Evolutionary conservation across 2,329 filamentous ascomycete species (phyloP).

Genomic region (Alternaria consortialis): DNA sequence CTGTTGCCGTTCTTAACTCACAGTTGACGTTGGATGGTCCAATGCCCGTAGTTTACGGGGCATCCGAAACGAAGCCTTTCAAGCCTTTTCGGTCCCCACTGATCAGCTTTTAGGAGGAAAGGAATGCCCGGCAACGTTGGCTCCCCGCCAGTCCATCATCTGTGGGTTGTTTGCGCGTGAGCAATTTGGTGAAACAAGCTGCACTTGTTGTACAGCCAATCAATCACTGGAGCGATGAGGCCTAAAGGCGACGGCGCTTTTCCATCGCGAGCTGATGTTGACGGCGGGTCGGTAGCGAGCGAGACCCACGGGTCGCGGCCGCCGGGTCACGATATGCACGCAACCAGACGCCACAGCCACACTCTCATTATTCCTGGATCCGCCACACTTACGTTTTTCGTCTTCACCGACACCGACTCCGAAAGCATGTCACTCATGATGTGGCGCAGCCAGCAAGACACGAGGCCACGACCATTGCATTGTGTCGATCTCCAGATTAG

Average conservation of each 20-base stretch:
- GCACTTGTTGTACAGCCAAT: slow-evolving; percentile 19
- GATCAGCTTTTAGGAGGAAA: slow-evolving; percentile 14
- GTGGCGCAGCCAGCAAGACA: slow-evolving; percentile 28
- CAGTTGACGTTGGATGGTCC: slow-evolving; percentile 9
- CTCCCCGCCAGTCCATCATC: slow-evolving; percentile 12
- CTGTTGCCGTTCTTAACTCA: slow-evolving; percentile 2
- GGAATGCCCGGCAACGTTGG: slow-evolving; percentile 3
- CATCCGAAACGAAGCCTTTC: slow-evolving; percentile 23
- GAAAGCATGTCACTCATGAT: slow-evolving; percentile 19
- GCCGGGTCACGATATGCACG: slow-evolving; percentile 8
- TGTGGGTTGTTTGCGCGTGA: slow-evolving; percentile 14
- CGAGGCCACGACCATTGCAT: slow-evolving; percentile 20
- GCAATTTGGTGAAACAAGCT: slow-evolving; percentile 23
- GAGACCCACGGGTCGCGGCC: slow-evolving; percentile 15
- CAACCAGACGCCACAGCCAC: slow-evolving; percentile 19
- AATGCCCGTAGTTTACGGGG: slow-evolving; percentile 5
- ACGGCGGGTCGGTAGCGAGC: slow-evolving; percentile 18
- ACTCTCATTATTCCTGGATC: slow-evolving; percentile 16
- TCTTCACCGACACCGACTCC: slow-evolving; percentile 9
- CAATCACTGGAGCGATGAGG: background rate
- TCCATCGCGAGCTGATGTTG: slow-evolving; percentile 15
- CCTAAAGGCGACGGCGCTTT: slow-evolving; percentile 17
- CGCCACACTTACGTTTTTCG: slow-evolving; percentile 11
- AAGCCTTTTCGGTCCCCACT: slow-evolving; percentile 14
- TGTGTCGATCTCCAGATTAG: slow-evolving; percentile 13